Evolutionary conservation across 202 grass and related monocot genomes (phyloP).

Genomic region (Dendrocalamus latiflorus): DNA sequence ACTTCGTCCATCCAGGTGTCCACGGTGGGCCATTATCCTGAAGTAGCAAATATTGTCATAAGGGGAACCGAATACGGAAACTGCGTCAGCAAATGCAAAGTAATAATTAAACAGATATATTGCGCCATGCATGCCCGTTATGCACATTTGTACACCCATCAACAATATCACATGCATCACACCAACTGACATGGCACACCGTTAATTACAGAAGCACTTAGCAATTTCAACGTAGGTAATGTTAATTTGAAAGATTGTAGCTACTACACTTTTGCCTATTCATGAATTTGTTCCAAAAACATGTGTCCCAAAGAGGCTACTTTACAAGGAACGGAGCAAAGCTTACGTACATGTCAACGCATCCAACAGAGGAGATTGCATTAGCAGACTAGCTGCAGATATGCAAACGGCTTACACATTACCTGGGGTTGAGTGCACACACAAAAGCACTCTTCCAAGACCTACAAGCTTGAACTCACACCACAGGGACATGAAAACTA

Average conservation of each 20-base stretch:
- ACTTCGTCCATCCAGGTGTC: conserved; percentile 35
- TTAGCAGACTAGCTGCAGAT: background rate
- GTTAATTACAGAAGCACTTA: background rate
- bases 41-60: conserved; percentile 2
- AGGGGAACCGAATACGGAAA: background rate
- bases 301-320: background rate
- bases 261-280: background rate
- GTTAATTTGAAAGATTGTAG: background rate
- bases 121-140: background rate
- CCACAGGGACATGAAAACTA: background rate
- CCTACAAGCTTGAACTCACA: background rate
- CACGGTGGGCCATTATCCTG: conserved; percentile 54
- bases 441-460: background rate
- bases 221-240: background rate
- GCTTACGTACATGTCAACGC: background rate
- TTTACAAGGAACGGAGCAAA: conserved; percentile 6
- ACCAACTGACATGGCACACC: background rate
- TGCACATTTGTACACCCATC: background rate
- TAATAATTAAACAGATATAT: conserved; percentile 5
- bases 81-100: background rate
- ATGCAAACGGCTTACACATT: background rate
- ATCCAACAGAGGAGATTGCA: background rate
- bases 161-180: background rate
- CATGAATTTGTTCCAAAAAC: background rate
- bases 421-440: background rate